These are phyloP conservation scores for Allomyces macrogynus DNA, from an alignment of 192 early-diverging fungal genomes.

Conservation along the genomic window DNA sequence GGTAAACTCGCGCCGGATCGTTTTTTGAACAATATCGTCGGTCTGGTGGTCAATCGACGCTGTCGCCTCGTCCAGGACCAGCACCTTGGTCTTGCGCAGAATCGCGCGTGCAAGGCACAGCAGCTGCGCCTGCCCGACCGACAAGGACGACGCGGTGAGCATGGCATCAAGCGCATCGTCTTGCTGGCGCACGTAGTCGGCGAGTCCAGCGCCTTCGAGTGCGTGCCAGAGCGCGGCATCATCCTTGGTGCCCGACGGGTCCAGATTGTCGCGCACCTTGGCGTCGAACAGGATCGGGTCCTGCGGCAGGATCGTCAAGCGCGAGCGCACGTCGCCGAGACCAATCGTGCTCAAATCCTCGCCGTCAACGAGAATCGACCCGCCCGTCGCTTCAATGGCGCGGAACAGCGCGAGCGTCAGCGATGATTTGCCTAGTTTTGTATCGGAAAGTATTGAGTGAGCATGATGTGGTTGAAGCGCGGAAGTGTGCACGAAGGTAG, in stretches of 20 bases:
- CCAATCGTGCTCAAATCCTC: constrained; percentile 10
- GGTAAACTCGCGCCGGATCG: constrained; percentile 26
- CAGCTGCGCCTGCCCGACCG: constrained; percentile 8
- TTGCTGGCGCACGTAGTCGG: constrained; percentile 13
- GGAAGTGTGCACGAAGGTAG: no score
- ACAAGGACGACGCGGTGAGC: constrained; percentile 8
- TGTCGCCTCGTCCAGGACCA: constrained; percentile 76
- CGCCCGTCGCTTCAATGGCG: constrained; percentile 14
- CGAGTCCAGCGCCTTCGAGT: constrained; percentile 7
- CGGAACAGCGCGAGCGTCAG: constrained; percentile 16
- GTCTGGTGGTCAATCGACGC: constrained; percentile 41
- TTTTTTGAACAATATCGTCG: constrained; percentile 33
- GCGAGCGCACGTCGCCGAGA: constrained; percentile 6
- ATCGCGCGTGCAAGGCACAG: constrained; percentile 43
- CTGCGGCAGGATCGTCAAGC: constrained; percentile 17
- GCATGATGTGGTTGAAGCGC: no score
- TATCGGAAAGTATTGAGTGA: no score
- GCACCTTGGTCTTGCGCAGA: constrained; percentile 42
- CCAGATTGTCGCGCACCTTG: background rate
- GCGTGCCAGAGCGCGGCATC: background rate
- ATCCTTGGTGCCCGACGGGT: background rate
- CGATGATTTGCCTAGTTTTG: constrained; percentile 2
- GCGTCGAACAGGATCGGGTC: constrained; percentile 4
- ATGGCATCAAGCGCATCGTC: constrained; percentile 9
- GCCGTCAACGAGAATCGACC: constrained; percentile 15